phyloP scores from a whole-genome alignment of 139 green algal genomes.

The Astrephomene gubernaculifera region DNA sequence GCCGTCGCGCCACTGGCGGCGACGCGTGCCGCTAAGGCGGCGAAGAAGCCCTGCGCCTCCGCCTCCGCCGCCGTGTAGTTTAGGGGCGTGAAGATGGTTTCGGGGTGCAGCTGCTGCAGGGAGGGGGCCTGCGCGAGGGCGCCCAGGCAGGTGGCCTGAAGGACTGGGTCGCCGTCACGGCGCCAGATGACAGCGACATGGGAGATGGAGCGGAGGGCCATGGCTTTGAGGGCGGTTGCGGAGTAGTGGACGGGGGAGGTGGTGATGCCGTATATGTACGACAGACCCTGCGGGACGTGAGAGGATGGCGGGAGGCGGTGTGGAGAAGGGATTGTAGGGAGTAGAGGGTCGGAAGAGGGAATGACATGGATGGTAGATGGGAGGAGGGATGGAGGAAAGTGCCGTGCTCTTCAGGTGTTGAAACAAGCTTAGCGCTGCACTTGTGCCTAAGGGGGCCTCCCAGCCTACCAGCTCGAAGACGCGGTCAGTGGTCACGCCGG shows the following conservation, averaged over 20 bases:
- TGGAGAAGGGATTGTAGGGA: background rate
- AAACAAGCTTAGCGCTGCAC: background rate
- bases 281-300: background rate
- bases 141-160: background rate
- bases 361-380: background rate
- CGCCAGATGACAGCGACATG: background rate
- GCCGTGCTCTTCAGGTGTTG: background rate
- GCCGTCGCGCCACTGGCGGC: background rate
- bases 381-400: background rate
- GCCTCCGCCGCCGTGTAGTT: background rate
- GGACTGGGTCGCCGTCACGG: background rate
- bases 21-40: background rate
- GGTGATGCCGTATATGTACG: constrained; percentile 23
- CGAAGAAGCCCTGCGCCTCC: background rate
- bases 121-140: background rate
- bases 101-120: constrained; percentile 19
- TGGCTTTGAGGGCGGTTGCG: constrained; percentile 2
- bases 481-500: background rate
- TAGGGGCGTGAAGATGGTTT: background rate
- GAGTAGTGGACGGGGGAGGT: background rate
- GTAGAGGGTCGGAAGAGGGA: background rate
- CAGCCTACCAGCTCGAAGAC: constrained; percentile 4
- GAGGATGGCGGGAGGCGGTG: background rate
- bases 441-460: background rate
- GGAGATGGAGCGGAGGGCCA: background rate